Base-by-base conservation (phyloP, 2,329 filamentous ascomycete species). In the Huntiella savannae region DNA sequence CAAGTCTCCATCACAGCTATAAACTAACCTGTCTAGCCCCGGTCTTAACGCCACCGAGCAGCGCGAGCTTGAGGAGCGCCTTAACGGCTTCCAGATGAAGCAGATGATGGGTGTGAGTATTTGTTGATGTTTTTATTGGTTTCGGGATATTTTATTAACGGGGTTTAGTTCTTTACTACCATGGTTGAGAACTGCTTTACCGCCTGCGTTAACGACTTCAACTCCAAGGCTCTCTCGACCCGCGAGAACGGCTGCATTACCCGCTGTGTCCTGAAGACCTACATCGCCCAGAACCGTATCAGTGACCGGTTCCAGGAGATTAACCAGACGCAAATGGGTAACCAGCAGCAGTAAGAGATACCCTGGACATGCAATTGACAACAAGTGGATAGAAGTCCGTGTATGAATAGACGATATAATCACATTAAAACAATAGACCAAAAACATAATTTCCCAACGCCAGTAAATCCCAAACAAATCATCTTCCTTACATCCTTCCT, bases 31-130 rank as follows among this genome's bases (percentile, higher is more conserved):
- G 8, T 32, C 40, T 47, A 46, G 55, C 49, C 39, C 44, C 46
- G 48, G 16, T 51, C 40, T 47, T 50, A 52, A 53, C 48, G 40
- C 43, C 57, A 63, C 76, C 57, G 88, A 96, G 71, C 83, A 92
- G 70, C 82, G 84, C 67, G 84, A 91, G 72, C 82, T 98, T 60
- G 81, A 93, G 66, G 68, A 76, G 67, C 85, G 91, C 65, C 87
- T 98, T 76, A 86, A 96, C 70, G 82, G 83, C 68, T 92, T 91
- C 67, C 91, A 98, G 68, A 84, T 98, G 73, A 94, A 94, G 69
- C 88, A 96, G 62, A 96, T 98, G 62, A 94, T 96, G 80, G 82
- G 77, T 58, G 91, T 96, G 73, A 56, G 84, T 71, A 19, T 33
- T 11, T 45, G 17, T 15, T 17, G 6, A 15, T 12, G 5, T 19